These are phyloP conservation scores for Apiospora rasikravindrae DNA, from an alignment of 2,329 filamentous ascomycete species.

Conservation along the genomic window DNA sequence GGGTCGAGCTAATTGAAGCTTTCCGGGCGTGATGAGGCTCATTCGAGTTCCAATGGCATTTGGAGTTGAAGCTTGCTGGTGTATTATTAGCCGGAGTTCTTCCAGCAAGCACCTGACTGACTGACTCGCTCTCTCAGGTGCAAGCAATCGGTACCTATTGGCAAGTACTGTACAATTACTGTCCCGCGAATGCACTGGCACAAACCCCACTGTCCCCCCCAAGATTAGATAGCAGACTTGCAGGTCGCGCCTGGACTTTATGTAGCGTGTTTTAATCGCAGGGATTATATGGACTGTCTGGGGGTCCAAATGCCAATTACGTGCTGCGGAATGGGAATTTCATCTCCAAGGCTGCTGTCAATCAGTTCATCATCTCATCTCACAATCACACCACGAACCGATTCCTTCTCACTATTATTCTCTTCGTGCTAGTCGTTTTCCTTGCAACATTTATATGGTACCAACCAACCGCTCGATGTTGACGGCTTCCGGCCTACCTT, in stretches of 20 bases:
- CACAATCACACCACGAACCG: not conserved
- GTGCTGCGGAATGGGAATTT: constrained; percentile 12
- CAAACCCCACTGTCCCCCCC: not conserved
- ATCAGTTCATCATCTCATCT: constrained; percentile 4
- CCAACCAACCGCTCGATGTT: constrained; percentile 26
- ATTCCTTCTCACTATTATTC: not conserved
- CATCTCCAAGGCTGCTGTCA: constrained; percentile 13
- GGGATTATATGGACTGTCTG: not conserved
- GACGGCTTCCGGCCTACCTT: constrained; percentile 32
- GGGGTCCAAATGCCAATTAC: not conserved
- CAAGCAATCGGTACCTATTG: not conserved
- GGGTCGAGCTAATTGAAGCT: constrained; percentile 10
- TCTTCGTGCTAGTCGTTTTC: not conserved
- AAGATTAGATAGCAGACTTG: constrained; percentile 11
- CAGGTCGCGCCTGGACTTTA: constrained; percentile 8
- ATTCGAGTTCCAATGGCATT: not conserved
- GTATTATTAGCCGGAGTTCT: constrained; percentile 6
- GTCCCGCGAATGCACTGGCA: not conserved
- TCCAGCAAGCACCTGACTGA: not conserved
- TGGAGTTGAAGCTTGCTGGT: constrained; percentile 2
- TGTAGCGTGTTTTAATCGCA: constrained; percentile 11
- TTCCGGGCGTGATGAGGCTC: constrained; percentile 13
- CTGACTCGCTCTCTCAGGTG: not conserved
- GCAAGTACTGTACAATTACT: not conserved
- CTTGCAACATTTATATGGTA: constrained; percentile 6